These are phyloP conservation scores for Boeremia exigua DNA, from an alignment of 2,329 filamentous ascomycete genomes.

Conservation along the genomic window DNA sequence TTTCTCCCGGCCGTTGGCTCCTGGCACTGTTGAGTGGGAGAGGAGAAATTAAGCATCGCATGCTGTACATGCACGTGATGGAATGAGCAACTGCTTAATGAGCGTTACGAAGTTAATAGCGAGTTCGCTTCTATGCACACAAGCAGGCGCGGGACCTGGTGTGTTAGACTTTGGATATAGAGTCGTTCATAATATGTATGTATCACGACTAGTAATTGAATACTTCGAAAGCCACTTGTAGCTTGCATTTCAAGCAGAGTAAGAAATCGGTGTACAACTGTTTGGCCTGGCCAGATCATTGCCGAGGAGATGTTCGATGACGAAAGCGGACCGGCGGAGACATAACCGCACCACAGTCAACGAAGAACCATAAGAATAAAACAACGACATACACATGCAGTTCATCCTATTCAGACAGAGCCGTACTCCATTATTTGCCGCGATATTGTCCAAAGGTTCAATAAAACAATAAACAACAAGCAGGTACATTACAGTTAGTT, in stretches of 20 bases:
- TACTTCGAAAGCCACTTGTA: neutral
- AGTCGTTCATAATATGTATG: conserved; percentile 11
- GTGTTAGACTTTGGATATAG: conserved; percentile 18
- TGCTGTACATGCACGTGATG: conserved; percentile 20
- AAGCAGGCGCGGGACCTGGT: conserved; percentile 7
- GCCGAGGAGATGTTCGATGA: conserved; percentile 19
- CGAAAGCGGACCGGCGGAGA: conserved; percentile 10
- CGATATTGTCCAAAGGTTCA: too few relatives aligned
- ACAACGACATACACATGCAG: neutral
- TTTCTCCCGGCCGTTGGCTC: conserved; percentile 54
- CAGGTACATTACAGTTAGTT: neutral
- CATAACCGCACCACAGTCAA: neutral
- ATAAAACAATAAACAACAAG: too few relatives aligned
- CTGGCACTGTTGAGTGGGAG: conserved; percentile 74
- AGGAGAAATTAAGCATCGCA: conserved; percentile 55
- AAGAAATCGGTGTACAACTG: neutral
- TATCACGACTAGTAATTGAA: neutral
- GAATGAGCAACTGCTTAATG: conserved; percentile 13
- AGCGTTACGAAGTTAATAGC: conserved; percentile 26
- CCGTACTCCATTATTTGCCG: too few relatives aligned
- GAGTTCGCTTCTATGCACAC: conserved; percentile 16
- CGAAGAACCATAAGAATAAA: neutral
- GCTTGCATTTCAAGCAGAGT: neutral
- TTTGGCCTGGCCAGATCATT: conserved; percentile 1
- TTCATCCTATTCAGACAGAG: neutral